Base-by-base conservation (phyloP, 805 yeast species). In the Teunomyces lycoperdinae region DNA sequence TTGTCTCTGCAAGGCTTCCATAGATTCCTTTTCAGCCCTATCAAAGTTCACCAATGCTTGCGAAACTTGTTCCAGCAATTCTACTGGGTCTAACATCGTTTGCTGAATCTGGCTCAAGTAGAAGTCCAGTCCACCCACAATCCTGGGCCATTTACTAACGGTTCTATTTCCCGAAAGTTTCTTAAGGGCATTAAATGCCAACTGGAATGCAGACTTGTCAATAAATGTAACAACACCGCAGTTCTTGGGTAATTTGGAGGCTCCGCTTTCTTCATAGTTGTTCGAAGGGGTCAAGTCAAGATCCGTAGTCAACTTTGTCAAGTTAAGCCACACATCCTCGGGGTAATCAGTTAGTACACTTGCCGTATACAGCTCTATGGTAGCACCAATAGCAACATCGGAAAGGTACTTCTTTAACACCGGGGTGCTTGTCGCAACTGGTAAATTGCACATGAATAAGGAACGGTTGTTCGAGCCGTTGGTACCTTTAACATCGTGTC, bases 381-480 rank as follows among this genome's bases (percentile, higher is more conserved):
- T 79, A 6, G 90, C 79, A 4, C 85, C 88, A 2, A 82, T 76
- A 31, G 87, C 81, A 1, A 86, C 73, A 10, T 74, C 67, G 46
- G 76, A 76, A 57, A 89, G 80, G 36, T 83, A 76, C 47, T 71
- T 74, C 58, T 81, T 84, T 42, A 89, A 60, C 31, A 71, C 70
- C 38, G 75, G 72, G 11, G 79, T 58, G 20, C 76, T 73, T 5
- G 89, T 75, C 48, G 78, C 76, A 17, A 84, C 67, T 1, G 97
- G 97, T 35, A 89, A 67, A 61, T 91, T 90, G 49, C 86, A 81
- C 5, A 85, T 62, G 66, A 91, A 91, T n/a, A 91, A 64, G 27
- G 87, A 76, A 44, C 87, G 72, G 20, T 55, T 55, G 24, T 52
- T 50, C 20, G 41, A 17, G 26, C 44, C 33, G 30, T 48, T 49